Evolutionary conservation across 2,329 filamentous ascomycete species (phyloP), one percentile per base, ranked within the genome.

Genomic region (Aureobasidium pullulans): DNA sequence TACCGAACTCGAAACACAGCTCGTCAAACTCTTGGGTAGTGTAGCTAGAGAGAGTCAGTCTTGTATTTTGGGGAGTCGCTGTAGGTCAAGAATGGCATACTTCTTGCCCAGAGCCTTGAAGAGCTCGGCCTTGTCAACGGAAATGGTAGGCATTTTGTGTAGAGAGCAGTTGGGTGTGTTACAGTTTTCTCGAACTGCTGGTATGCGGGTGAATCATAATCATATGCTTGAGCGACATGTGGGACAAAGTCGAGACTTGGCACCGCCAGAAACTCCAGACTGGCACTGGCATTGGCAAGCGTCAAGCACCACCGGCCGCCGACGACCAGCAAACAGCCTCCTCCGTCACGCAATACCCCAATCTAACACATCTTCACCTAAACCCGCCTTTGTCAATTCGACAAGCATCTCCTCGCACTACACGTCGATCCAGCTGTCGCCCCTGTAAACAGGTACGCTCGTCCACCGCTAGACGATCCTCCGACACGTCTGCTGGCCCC

Each of bases 1-100:
- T 53, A 78, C 92, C 92, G 72, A 96, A 99, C 70, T 99, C 93
- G 82, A 99, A 99, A 76, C 94, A 97, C 67, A 99, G 81, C 71
- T 96, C 89, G 75, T 99, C 94, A 71, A 99, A 99, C 71, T 96
- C 49, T 69, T 96, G 85, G 64, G 90, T 94, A 59, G 93, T 96
- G 40, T 50, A 59, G 36, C 57, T 59, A 7, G 29, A 23, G 9
- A 89, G 93, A 66, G 88, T 92, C 23, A 43, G 48, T 19, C 32
- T 42, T 37, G 42, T 48, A 46, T 62, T 65, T 70, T 59, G 68
- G 67, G 10, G 31, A 58, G n/a, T 34, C 23, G 43, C 23, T 43
- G 42, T 4, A 28, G 9, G 36, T 9, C 13, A 13, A 31, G 19
- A 34, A 23, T 1, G 9, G 34, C 57, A 11, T 83, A 96, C 84